A percentile compares a stretch with the other conserved stretches of the same genome.
Conservation (phyloP, 805 yeast species). For the Dipodascus geniculatus region DNA sequence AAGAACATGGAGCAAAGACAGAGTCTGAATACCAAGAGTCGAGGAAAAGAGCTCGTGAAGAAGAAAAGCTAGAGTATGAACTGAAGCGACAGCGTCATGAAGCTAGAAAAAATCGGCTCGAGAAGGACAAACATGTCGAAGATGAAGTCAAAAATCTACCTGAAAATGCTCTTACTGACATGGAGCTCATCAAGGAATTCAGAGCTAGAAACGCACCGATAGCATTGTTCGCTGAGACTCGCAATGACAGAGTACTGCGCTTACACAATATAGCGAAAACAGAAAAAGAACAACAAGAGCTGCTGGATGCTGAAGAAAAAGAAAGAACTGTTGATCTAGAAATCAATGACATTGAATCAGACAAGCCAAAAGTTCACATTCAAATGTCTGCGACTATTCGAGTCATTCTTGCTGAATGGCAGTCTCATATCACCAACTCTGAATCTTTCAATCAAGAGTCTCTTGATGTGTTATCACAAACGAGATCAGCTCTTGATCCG, state of each 20-base stretch:
- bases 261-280: conserved; percentile 12
- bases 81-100: background rate
- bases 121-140: background rate
- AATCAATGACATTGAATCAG: conserved; percentile 24
- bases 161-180: conserved; percentile 16
- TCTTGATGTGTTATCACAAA: conserved; percentile 30
- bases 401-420: conserved; percentile 30
- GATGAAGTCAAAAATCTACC: background rate
- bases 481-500: conserved; percentile 40
- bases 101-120: background rate
- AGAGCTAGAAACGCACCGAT: conserved; percentile 18
- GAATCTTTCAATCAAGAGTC: conserved; percentile 10
- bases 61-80: background rate
- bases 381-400: conserved; percentile 41
- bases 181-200: conserved; percentile 20
- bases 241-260: conserved; percentile 11
- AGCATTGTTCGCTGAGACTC: conserved; percentile 17
- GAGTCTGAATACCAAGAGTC: background rate
- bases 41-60: conserved; percentile 1
- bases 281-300: conserved; percentile 13
- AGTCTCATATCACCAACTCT: conserved; percentile 7
- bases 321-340: conserved; percentile 18
- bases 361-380: conserved; percentile 24
- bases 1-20: background rate
- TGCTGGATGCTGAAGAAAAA: conserved; percentile 18